Percentiles rank a stretch among this genome's conserved stretches.
Conservation (phyloP, 2,329 filamentous ascomycete species). For the Remersonia thermophila region DNA sequence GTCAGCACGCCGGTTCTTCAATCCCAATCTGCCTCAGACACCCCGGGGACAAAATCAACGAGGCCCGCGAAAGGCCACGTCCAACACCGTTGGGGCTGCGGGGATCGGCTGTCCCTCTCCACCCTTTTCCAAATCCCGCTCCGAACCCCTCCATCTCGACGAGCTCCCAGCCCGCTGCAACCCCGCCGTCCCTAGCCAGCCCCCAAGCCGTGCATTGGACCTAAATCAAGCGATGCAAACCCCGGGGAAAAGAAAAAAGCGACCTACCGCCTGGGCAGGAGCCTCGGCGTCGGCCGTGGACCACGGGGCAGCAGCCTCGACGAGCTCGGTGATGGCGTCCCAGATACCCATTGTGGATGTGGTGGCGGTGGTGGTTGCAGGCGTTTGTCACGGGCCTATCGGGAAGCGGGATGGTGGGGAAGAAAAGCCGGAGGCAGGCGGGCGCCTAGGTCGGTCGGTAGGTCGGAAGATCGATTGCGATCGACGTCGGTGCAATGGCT, state of each 20-base stretch:
- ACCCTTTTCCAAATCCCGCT: too few relatives aligned
- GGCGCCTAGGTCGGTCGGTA: slow-evolving; percentile 13
- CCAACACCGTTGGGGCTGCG: too few relatives aligned
- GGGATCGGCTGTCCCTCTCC: too few relatives aligned
- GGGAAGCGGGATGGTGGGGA: not conserved
- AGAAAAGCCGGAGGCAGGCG: slow-evolving; percentile 20
- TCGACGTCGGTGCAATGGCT: too few relatives aligned
- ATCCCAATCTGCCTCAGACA: not conserved
- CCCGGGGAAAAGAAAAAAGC: slow-evolving; percentile 5
- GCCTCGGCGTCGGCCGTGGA: slow-evolving; percentile 52
- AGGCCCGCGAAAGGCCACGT: too few relatives aligned
- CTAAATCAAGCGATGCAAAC: not conserved
- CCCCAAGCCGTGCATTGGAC: too few relatives aligned
- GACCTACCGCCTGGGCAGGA: slow-evolving; percentile 45
- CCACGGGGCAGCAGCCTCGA: slow-evolving; percentile 55
- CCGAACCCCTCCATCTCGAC: too few relatives aligned
- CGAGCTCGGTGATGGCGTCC: slow-evolving; percentile 51
- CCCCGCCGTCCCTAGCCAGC: too few relatives aligned
- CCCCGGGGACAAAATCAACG: not conserved
- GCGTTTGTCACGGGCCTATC: too few relatives aligned
- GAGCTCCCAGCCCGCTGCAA: too few relatives aligned
- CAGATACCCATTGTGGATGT: slow-evolving; percentile 51
- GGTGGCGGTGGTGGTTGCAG: too few relatives aligned
- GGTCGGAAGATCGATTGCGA: too few relatives aligned
- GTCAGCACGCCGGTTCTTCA: slow-evolving; percentile 6